Evolutionary conservation across 805 yeast species (phyloP).

Genomic region (Lachancea nothofagi): DNA sequence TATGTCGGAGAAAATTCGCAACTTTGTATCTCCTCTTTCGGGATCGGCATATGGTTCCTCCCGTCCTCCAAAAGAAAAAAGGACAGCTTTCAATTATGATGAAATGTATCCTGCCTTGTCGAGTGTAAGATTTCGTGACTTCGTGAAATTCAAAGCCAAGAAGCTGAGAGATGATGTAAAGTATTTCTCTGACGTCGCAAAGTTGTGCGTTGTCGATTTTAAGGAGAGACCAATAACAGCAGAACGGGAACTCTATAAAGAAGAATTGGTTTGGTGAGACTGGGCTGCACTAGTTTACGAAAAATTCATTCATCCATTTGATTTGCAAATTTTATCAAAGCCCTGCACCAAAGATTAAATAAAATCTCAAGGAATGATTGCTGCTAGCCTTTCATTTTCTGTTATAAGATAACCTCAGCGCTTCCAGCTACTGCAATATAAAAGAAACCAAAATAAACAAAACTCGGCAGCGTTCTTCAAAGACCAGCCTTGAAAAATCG

Average conservation of each 20-base stretch:
- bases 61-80: neutral
- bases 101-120: constrained; percentile 9
- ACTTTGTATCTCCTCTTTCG: constrained; percentile 2
- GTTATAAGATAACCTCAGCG: too few species aligned
- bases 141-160: constrained; percentile 16
- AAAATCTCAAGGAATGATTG: neutral
- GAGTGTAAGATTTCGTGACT: constrained; percentile 18
- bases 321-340: too few species aligned
- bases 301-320: too few species aligned
- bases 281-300: too few species aligned
- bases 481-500: too few species aligned
- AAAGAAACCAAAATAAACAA: too few species aligned
- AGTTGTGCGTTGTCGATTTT: constrained; percentile 19
- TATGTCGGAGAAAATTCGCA: constrained; percentile 1
- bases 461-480: too few species aligned
- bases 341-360: too few species aligned
- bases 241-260: constrained; percentile 1
- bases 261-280: neutral
- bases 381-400: neutral
- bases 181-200: constrained; percentile 19
- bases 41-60: neutral
- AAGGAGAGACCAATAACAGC: constrained; percentile 8
- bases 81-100: neutral
- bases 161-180: constrained; percentile 17
- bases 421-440: too few species aligned